A percentile compares a stretch with the other conserved stretches of the same genome.
phyloP scores from a whole-genome alignment of 306 rosid genomes.

The Rosa multiflora region DNA sequence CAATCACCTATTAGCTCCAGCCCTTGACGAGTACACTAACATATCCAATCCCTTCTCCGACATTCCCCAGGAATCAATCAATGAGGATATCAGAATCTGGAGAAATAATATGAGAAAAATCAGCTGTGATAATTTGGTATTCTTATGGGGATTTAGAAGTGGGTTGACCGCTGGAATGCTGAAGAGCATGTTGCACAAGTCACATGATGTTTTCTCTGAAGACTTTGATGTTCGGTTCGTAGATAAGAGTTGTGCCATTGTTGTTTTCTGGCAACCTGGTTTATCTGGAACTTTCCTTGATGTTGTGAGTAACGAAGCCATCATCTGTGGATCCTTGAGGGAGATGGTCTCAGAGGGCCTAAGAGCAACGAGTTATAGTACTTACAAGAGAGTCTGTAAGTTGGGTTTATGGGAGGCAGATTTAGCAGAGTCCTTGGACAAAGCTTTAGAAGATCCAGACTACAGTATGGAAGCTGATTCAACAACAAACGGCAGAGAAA shows the following conservation, averaged over 20 bases:
- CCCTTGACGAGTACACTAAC: slow-evolving; percentile 44
- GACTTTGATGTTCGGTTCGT: slow-evolving; percentile 73
- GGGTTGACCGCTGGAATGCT: slow-evolving; percentile 60
- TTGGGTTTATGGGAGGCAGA: slow-evolving; percentile 67
- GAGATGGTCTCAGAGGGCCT: slow-evolving; percentile 65
- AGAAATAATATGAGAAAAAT: slow-evolving; percentile 46
- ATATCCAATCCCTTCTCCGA: slow-evolving; percentile 37
- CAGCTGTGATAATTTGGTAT: slow-evolving; percentile 51
- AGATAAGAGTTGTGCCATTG: slow-evolving; percentile 73
- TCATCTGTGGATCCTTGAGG: slow-evolving; percentile 50
- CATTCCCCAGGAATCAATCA: slow-evolving; percentile 27
- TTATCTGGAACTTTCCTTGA: slow-evolving; percentile 48
- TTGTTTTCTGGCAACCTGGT: slow-evolving; percentile 68
- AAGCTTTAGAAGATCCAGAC: slow-evolving; percentile 36
- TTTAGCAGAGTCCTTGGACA: slow-evolving; percentile 59
- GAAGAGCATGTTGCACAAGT: slow-evolving; percentile 46
- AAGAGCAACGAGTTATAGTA: slow-evolving; percentile 53
- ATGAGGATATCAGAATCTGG: slow-evolving; percentile 52
- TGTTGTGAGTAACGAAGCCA: slow-evolving; percentile 34
- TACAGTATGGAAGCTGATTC: slow-evolving; percentile 26
- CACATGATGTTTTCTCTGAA: slow-evolving; percentile 52
- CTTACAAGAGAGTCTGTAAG: slow-evolving; percentile 53
- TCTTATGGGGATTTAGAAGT: slow-evolving; percentile 75
- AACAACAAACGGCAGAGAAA: slow-evolving; percentile 34
- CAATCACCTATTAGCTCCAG: slow-evolving; percentile 28